A percentile compares a stretch with the other conserved stretches of the same genome.
These are phyloP conservation scores for Prunella vulgaris DNA, from an alignment of 257 asterid genomes.

Conservation along the genomic window DNA sequence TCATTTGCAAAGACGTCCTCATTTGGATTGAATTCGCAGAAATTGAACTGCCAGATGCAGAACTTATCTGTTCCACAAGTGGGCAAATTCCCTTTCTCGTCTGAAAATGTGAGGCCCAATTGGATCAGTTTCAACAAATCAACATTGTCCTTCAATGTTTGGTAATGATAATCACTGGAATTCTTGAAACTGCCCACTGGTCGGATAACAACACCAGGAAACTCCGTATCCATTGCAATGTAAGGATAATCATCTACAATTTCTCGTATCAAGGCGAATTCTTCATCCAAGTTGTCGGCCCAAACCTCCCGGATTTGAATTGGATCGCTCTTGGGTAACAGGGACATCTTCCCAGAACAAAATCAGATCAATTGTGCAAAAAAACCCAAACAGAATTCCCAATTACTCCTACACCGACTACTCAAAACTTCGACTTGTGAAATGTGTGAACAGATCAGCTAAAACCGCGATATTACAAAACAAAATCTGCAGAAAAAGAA, in stretches of 20 bases:
- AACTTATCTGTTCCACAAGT: conserved; percentile 55
- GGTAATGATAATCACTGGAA: conserved; percentile 52
- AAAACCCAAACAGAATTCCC: not conserved
- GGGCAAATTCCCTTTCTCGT: conserved; percentile 68
- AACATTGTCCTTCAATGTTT: conserved; percentile 61
- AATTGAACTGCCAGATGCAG: conserved; percentile 75
- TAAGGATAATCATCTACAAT: conserved; percentile 62
- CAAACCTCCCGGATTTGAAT: conserved; percentile 76
- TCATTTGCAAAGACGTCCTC: conserved; percentile 65
- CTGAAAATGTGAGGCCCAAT: conserved; percentile 63
- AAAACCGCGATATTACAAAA: conserved; percentile 5
- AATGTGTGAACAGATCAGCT: conserved; percentile 13
- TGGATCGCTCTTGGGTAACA: conserved; percentile 53
- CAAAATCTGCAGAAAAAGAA: conserved; percentile 39
- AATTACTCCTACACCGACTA: not conserved
- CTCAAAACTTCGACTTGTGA: conserved; percentile 4
- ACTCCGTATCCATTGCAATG: conserved; percentile 83
- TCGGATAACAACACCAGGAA: conserved; percentile 58
- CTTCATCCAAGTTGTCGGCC: conserved; percentile 68
- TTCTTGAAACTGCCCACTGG: conserved; percentile 60
- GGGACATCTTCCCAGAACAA: conserved; percentile 43
- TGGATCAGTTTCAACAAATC: conserved; percentile 71
- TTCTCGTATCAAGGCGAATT: conserved; percentile 52
- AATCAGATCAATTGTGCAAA: conserved; percentile 8
- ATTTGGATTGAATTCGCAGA: conserved; percentile 59